phyloP scores from a whole-genome alignment of 2,329 filamentous ascomycete species.

The Penicillium palitans region DNA sequence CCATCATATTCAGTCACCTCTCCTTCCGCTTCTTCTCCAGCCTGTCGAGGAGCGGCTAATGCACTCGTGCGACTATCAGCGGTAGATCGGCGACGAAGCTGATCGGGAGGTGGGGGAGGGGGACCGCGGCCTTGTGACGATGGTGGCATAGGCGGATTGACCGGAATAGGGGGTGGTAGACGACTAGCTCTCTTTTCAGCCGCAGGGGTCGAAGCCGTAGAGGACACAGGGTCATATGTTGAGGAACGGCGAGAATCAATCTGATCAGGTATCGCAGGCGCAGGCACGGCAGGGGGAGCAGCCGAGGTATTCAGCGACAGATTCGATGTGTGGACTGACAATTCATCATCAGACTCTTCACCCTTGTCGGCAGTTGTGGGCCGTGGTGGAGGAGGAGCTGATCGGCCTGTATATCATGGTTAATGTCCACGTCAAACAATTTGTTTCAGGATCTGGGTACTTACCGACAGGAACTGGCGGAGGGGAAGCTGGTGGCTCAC shows the following conservation, averaged over 20 bases:
- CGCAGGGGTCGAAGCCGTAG: slow-evolving; percentile 32
- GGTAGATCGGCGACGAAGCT: slow-evolving; percentile 59
- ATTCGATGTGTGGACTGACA: slow-evolving; percentile 58
- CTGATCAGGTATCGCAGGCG: slow-evolving; percentile 45
- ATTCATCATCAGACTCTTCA: slow-evolving; percentile 86
- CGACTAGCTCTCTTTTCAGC: slow-evolving; percentile 46
- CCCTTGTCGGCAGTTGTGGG: slow-evolving; percentile 70
- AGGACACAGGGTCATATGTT: slow-evolving; percentile 47
- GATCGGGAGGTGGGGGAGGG: slow-evolving; percentile 61
- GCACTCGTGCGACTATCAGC: slow-evolving; percentile 51
- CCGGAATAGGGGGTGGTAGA: slow-evolving; percentile 44
- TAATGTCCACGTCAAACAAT: slow-evolving; percentile 9
- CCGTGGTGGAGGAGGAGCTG: slow-evolving; percentile 56
- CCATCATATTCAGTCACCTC: slow-evolving; percentile 94
- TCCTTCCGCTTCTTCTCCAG: slow-evolving; percentile 66
- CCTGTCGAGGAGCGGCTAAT: slow-evolving; percentile 47
- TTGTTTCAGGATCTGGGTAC: slow-evolving; percentile 33
- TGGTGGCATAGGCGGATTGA: slow-evolving; percentile 40
- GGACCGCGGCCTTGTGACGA: slow-evolving; percentile 60
- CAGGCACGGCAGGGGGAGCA: slow-evolving; percentile 50
- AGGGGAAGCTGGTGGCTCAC: slow-evolving; percentile 37
- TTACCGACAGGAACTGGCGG: slow-evolving; percentile 56
- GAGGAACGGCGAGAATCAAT: slow-evolving; percentile 41
- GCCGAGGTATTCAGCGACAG: slow-evolving; percentile 45
- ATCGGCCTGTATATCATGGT: slow-evolving; percentile 57